Conservation (phyloP, 2,329 filamentous ascomycete genomes). For the Fusarium proliferatum region DNA sequence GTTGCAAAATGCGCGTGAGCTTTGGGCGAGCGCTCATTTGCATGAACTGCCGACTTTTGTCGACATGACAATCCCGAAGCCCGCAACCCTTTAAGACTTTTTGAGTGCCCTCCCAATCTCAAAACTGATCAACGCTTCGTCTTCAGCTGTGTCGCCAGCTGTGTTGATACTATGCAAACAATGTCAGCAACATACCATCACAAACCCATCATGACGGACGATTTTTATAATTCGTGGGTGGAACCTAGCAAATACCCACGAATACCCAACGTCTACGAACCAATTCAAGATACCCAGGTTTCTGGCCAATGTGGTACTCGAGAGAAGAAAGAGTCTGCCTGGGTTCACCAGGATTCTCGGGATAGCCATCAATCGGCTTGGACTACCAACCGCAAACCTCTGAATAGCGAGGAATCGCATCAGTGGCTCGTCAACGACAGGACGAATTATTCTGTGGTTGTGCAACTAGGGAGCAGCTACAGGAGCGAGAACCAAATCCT, state of each 20-base stretch:
- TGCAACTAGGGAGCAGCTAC: conserved; percentile 25
- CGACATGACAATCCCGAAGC: neutral
- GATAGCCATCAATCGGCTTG: conserved; percentile 7
- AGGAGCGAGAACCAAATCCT: conserved; percentile 5
- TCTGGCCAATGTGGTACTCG: conserved; percentile 1
- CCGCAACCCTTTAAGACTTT: conserved; percentile 7
- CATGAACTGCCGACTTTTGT: conserved; percentile 11
- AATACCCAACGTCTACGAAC: conserved; percentile 41
- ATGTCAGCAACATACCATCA: conserved; percentile 21
- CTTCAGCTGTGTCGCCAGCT: neutral
- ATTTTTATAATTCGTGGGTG: conserved; percentile 32
- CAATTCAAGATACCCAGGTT: conserved; percentile 19
- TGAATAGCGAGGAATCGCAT: neutral
- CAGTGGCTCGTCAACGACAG: conserved; percentile 9
- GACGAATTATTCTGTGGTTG: conserved; percentile 17
- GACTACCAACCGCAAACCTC: neutral
- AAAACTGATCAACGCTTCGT: neutral
- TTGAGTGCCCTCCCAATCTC: neutral
- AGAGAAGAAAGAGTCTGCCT: conserved; percentile 10
- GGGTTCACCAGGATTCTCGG: neutral
- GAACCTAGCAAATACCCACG: conserved; percentile 34
- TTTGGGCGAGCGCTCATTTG: conserved; percentile 34
- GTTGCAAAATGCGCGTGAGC: conserved; percentile 33
- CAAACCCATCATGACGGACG: conserved; percentile 23
- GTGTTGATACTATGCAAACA: conserved; percentile 7